These are phyloP conservation scores for Trametes polyzona DNA, from an alignment of 1,284 basidiomycete species.

Conservation along the genomic window DNA sequence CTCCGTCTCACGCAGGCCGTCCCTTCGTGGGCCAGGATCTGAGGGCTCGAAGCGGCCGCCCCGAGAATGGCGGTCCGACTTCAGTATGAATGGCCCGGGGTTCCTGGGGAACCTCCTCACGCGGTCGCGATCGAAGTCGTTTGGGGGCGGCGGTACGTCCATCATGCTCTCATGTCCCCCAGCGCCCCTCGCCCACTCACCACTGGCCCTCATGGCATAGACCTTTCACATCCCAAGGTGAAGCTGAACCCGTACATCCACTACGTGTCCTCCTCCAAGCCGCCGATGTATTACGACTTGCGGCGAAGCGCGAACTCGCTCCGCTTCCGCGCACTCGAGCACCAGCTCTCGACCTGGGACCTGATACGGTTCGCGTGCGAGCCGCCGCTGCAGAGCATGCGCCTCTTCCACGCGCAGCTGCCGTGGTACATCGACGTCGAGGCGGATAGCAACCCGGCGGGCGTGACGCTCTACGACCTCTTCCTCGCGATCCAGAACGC, in stretches of 20 bases:
- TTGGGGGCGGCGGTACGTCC: slow-evolving; percentile 26
- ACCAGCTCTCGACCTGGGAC: slow-evolving; percentile 42
- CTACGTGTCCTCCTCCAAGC: slow-evolving; percentile 33
- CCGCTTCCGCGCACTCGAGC: slow-evolving; percentile 44
- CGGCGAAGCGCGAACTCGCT: slow-evolving; percentile 39
- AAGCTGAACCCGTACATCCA: slow-evolving; percentile 41
- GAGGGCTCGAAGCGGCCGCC: slow-evolving; percentile 35
- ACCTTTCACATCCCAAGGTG: slow-evolving; percentile 20
- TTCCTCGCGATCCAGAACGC: slow-evolving; percentile 42
- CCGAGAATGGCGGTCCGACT: slow-evolving; percentile 40
- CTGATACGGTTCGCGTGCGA: slow-evolving; percentile 48
- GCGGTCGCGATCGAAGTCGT: slow-evolving; percentile 25
- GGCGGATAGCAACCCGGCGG: slow-evolving; percentile 44
- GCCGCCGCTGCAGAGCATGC: slow-evolving; percentile 50
- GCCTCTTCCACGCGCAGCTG: slow-evolving; percentile 51
- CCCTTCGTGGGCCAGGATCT: slow-evolving; percentile 21
- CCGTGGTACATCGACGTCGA: slow-evolving; percentile 63
- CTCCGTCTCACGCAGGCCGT: slow-evolving; percentile 26
- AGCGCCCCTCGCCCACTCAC: background rate
- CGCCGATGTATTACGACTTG: slow-evolving; percentile 41
- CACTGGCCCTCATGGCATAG: background rate
- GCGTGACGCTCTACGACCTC: slow-evolving; percentile 58
- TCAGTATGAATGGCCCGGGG: slow-evolving; percentile 34
- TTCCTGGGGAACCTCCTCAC: slow-evolving; percentile 30
- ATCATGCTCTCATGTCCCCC: background rate